A percentile compares a stretch with the other conserved stretches of the same genome.
Evolutionary conservation across 164 flowering plant species (phyloP).

Genomic region (Taxillus chinensis): DNA sequence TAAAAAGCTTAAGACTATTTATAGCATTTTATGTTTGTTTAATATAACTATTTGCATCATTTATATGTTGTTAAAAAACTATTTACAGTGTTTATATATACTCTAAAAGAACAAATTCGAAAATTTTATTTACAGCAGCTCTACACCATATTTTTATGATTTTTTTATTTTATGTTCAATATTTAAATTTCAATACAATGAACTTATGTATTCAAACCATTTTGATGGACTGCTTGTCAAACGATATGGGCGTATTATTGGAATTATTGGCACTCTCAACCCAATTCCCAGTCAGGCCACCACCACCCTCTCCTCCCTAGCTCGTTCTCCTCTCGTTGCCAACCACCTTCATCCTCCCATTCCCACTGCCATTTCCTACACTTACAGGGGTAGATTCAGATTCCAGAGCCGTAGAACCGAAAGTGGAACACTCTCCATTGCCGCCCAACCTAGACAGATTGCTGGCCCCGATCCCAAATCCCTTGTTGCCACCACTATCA

Average conservation of each 20-base stretch:
- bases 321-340: conserved; percentile 16
- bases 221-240: conserved; percentile 38
- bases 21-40: too few relatives aligned
- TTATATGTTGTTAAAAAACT: too few relatives aligned
- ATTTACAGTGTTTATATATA: too few relatives aligned
- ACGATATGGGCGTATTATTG: conserved; percentile 41
- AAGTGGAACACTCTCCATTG: conserved; percentile 10
- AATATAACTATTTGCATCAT: too few relatives aligned
- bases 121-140: too few relatives aligned
- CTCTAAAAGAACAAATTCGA: too few relatives aligned
- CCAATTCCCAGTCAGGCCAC: conserved; percentile 15
- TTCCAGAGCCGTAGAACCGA: conserved; percentile 10
- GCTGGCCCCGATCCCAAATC: conserved; percentile 44
- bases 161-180: too few relatives aligned
- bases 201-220: too few relatives aligned
- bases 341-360: conserved; percentile 32
- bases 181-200: too few relatives aligned
- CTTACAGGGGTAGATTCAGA: conserved; percentile 8
- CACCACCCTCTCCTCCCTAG: conserved; percentile 17
- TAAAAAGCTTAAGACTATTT: too few relatives aligned
- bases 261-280: conserved; percentile 34
- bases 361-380: conserved; percentile 10
- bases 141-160: too few relatives aligned
- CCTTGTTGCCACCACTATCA: conserved; percentile 20
- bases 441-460: conserved; percentile 45